Conservation (phyloP, 1,284 basidiomycete species). For the Agroathelia rolfsii region DNA sequence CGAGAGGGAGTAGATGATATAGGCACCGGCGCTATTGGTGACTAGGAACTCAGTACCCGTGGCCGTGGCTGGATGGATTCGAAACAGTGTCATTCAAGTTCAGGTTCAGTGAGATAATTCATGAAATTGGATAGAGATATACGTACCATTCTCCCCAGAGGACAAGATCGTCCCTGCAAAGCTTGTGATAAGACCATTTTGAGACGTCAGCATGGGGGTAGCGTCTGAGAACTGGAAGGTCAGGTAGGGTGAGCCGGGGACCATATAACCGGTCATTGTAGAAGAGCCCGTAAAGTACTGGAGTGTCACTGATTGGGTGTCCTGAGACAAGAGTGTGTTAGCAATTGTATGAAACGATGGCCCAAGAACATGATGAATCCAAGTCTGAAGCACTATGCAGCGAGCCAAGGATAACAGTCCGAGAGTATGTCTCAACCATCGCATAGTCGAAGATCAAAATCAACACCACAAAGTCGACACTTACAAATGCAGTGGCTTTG, state of each 20-base stretch:
- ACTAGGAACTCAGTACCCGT: constrained; percentile 21
- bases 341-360: constrained; percentile 1
- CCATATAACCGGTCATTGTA: constrained; percentile 21
- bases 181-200: constrained; percentile 19
- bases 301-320: constrained; percentile 23
- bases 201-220: constrained; percentile 21
- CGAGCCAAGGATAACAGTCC: no score
- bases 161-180: constrained; percentile 18
- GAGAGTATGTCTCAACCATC: no score
- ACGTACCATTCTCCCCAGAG: constrained; percentile 13
- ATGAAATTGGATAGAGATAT: not conserved
- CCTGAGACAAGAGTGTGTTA: constrained; percentile 12
- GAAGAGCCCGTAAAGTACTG: constrained; percentile 23
- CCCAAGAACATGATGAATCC: no score
- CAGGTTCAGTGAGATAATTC: constrained; percentile 28
- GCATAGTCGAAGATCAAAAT: no score
- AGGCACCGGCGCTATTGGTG: constrained; percentile 19
- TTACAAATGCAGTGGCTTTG: constrained; percentile 23
- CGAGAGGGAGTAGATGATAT: constrained; percentile 22
- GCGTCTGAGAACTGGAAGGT: constrained; percentile 21
- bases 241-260: constrained; percentile 25
- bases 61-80: constrained; percentile 14
- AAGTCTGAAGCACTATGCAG: no score
- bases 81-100: constrained; percentile 27
- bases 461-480: no score